Percentiles rank a stretch among this genome's conserved stretches.
Evolutionary conservation across 140 eudicot species (phyloP).

Genomic region (Stevia rebaudiana): DNA sequence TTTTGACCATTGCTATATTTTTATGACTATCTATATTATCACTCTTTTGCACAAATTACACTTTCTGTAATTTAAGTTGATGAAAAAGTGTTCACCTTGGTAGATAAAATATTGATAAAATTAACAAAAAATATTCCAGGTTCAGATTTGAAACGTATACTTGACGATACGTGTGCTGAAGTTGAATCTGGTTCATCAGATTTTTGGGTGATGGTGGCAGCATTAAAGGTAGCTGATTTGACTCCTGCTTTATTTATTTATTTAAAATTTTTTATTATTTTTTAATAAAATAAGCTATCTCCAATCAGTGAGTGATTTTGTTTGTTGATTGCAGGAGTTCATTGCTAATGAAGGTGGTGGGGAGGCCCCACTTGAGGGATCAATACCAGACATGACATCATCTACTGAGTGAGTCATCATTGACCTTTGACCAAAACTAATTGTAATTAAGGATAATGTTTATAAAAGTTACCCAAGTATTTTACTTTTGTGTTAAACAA

Average conservation of each 20-base stretch:
- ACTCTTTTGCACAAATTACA: not conserved
- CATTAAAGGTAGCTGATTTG: conserved; percentile 70
- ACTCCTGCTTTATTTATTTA: not conserved
- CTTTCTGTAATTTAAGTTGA: not conserved
- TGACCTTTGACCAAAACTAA: not conserved
- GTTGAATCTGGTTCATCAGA: conserved; percentile 64
- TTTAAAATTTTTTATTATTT: no score
- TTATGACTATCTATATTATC: not conserved
- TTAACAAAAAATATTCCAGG: conserved; percentile 31
- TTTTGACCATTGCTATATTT: not conserved
- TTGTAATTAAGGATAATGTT: not conserved
- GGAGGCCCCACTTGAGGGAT: conserved; percentile 96
- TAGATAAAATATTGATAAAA: not conserved
- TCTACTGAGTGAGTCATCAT: conserved; percentile 72
- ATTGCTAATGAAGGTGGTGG: conserved; percentile 92
- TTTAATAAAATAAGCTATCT: not conserved
- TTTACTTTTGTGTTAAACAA: not conserved
- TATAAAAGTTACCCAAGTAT: not conserved
- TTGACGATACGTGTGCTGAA: conserved; percentile 71
- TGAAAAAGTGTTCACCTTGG: not conserved
- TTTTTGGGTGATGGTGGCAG: conserved; percentile 98
- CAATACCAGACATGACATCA: conserved; percentile 98
- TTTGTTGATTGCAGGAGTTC: conserved; percentile 58
- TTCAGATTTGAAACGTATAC: conserved; percentile 59
- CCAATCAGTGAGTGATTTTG: not conserved